These are phyloP conservation scores for Tylopilus rubrobrunneus DNA, from an alignment of 768 basidiomycete species.

Conservation along the genomic window DNA sequence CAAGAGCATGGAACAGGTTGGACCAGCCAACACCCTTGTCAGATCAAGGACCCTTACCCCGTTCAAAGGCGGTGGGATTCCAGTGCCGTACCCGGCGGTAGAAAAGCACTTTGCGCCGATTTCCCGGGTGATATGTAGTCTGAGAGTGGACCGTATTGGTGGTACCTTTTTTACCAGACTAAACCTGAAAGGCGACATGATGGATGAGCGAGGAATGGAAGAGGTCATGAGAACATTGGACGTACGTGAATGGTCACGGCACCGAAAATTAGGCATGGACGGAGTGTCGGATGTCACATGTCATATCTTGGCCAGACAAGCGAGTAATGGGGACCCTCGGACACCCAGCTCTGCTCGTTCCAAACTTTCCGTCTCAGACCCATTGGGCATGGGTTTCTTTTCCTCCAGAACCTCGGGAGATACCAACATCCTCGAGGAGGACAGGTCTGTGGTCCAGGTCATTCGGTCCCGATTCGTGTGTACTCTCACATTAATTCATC, in stretches of 20 bases:
- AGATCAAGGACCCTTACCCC: constrained; percentile 85
- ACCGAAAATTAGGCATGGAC: constrained; percentile 11
- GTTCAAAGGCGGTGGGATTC: constrained; percentile 73
- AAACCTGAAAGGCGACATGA: constrained; percentile 13
- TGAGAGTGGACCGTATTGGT: background rate
- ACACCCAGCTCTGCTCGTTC: constrained; percentile 16
- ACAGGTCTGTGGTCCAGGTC: constrained; percentile 51
- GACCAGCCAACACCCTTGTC: constrained; percentile 88
- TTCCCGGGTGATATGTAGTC: background rate
- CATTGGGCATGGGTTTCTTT: constrained; percentile 29
- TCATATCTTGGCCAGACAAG: constrained; percentile 13
- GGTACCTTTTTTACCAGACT: background rate
- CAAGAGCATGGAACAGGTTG: constrained; percentile 90
- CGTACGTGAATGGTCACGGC: constrained; percentile 1
- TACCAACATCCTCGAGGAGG: constrained; percentile 20
- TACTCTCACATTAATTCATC: constrained; percentile 22
- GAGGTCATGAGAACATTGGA: no score
- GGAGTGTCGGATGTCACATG: constrained; percentile 29
- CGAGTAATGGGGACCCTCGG: constrained; percentile 17
- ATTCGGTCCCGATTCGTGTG: constrained; percentile 61
- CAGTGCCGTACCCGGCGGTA: constrained; percentile 23
- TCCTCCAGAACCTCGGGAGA: constrained; percentile 23
- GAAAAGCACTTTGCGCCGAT: constrained; percentile 7
- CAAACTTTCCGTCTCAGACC: background rate
- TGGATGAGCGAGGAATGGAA: background rate